Evolutionary conservation across 2,329 filamentous ascomycete genomes (phyloP), one percentile per base, ranked within the genome.

Genomic region (Aspergillus brunneoviolaceus): DNA sequence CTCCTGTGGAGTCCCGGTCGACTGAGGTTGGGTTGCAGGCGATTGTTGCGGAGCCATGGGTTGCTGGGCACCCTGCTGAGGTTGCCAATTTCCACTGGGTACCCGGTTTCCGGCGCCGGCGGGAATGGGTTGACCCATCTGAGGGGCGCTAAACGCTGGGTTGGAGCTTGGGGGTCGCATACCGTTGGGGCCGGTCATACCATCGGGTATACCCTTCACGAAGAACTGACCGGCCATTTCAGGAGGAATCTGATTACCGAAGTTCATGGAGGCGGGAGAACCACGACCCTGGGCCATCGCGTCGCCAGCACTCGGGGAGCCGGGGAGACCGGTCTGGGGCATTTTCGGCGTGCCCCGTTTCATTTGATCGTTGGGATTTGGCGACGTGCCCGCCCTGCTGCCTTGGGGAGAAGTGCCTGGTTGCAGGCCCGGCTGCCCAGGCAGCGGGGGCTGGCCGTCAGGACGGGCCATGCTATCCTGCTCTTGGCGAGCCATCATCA

Each of bases 401-500:
- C 79, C 83, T 68, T 80, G 81, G 55, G 80, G 85, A 66, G 81
- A 87, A 77, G 87, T 87, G 72, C 80, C 81, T 33, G 81, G 78
- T 19, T 78, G 77, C 69, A 84, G 80, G 51, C 75, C 77, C 67
- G 75, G 80, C 52, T 76, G 80, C 50, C 77, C 79, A 58, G 78
- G 74, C 69, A 80, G 75, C 60, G 71, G 72, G 61, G 79, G 77
- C 60, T 80, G 81, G 57, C 80, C 79, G 57, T 82, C 81, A 65
- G 80, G 74, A 60, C 81, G 81, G 58, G 79, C 74, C 73, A 86
- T 83, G 74, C 78, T 85, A 69, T 88, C 85, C 74, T 89, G 86
- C 75, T 89, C 86, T 76, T 87, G 85, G 49, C 86, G 80, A 60
- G 86, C 86, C 84, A 88, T 87, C 73, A 88, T 81, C 71, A 88